Base-by-base conservation (phyloP, 2,329 filamentous ascomycete genomes). In the Ascochyta lentis region DNA sequence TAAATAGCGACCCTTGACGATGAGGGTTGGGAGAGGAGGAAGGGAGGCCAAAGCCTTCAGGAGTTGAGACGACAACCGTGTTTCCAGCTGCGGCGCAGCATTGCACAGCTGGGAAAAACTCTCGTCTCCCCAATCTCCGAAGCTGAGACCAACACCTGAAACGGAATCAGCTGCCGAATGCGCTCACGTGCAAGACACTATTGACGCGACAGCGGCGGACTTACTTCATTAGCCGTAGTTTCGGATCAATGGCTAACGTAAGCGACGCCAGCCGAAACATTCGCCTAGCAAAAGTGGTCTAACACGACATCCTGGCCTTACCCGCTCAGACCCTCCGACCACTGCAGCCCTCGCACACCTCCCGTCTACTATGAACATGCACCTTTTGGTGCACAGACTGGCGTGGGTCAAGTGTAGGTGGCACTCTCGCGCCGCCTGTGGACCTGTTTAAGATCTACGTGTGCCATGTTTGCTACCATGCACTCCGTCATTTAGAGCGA, bases 391-490 rank as follows among this genome's bases (percentile, higher is more conserved):
- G 64, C 63, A 61, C 56, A 49, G 52, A 53, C 54, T 51, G 49
- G 45, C 59, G 44, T 54, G 65, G 69, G 63, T 56, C 56, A 53
- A 55, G 44, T 56, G 64, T 64, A 66, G 65, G 65, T 67, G 69
- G 61, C 63, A 54, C 54, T 59, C 46, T 59, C 56, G 37, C 56
- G 55, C 61, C 55, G 50, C 49, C 44, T 43, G 42, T 54, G 33
- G 38, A 39, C 58, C 46, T 54, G 51, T 64, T 68, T 67, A 69
- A 68, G 65, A 68, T 59, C 59, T 61, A 61, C 61, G 40, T 42
- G 52, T 62, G 65, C 63, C 67, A 59, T 60, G 59, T 55, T 57
- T 54, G 58, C 54, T 56, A 44, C 51, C 58, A 61, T 66, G 57
- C 59, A 58, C 37, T 49, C 44, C 58, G 59, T 55, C 53, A 67